Evolutionary conservation across 2,329 filamentous ascomycete genomes (phyloP), one percentile per base, ranked within the genome.

Genomic region (Cladophialophora exuberans): DNA sequence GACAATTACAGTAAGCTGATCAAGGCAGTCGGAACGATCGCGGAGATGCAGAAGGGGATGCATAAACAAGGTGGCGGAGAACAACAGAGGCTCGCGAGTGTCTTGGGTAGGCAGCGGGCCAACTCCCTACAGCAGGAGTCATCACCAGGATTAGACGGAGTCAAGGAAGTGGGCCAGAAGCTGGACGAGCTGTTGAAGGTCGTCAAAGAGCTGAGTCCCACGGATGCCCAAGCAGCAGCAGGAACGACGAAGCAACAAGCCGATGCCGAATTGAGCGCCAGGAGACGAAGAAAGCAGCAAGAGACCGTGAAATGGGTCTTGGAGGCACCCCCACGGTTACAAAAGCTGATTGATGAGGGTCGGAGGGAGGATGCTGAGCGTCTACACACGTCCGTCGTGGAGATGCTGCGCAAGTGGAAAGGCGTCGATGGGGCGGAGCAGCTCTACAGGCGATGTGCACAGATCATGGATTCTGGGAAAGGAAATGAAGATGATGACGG

Each of bases 1-100:
- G 93, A 99, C 71, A 99, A 99, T 70, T 99, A 97, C 72, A 94
- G 88, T 64, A 97, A 97, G 74, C 76, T 99, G 63, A 97, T 99
- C 63, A 84, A 87, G n/a, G 94, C 94, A 1, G 97, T 95, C 9
- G 93, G 96, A 72, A 97, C 93, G 2, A 99, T 99, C 66, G 83
- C 89, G 45, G 90, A 89, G 75, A 78, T 79, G 76, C 69, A 76
- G 26, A 67, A 65, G 54, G 77, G 74, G 54, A 77, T 79, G 71
- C 75, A 77, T 61, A 73, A 75, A 44, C 72, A 75, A n/a, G n/a
- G n/a, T n/a, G n/a, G n/a, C 38, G 28, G 25, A 68, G 74, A 77
- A 58, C 72, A 75, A 35, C 67, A 52, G 20, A 35, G 33, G n/a
- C 68, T 73, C 71, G 36, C 33, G 17, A 39, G n/a, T 7, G 39